A percentile compares a stretch with the other conserved stretches of the same genome.
Evolutionary conservation across 2,329 filamentous ascomycete genomes (phyloP).

Genomic region (Fusarium equiseti): DNA sequence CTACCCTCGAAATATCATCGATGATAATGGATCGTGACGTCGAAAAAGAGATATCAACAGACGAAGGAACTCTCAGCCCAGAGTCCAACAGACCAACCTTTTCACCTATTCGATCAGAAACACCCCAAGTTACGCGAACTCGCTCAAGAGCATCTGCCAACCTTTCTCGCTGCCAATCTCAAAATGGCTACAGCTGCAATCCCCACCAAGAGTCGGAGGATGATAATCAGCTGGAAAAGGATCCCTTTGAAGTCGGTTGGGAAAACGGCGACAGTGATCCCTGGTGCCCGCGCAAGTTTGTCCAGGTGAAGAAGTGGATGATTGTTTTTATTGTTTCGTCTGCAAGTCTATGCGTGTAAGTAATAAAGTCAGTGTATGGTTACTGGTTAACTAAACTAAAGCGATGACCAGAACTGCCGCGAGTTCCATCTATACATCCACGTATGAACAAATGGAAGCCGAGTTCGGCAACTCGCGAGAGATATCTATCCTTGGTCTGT

Average conservation of each 20-base stretch:
- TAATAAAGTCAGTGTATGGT: neutral
- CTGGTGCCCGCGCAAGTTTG: conserved; percentile 78
- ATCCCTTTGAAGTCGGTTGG: conserved; percentile 78
- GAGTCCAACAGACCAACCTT: conserved; percentile 13
- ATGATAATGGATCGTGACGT: conserved; percentile 42
- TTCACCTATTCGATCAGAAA: conserved; percentile 24
- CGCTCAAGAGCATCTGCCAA: conserved; percentile 21
- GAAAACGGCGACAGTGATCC: conserved; percentile 79
- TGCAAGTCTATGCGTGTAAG: conserved; percentile 86
- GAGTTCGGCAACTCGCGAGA: conserved; percentile 80
- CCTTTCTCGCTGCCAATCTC: conserved; percentile 52
- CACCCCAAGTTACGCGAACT: conserved; percentile 10
- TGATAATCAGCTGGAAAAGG: conserved; percentile 48
- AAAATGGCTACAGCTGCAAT: conserved; percentile 60
- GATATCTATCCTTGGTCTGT: conserved; percentile 83
- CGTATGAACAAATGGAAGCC: conserved; percentile 79
- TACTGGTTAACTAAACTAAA: neutral
- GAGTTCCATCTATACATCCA: conserved; percentile 89
- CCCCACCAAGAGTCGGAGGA: conserved; percentile 16
- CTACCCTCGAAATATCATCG: neutral
- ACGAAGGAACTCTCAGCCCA: conserved; percentile 11
- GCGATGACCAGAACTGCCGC: conserved; percentile 74
- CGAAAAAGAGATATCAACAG: conserved; percentile 45
- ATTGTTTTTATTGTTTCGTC: conserved; percentile 80
- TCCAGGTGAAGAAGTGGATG: conserved; percentile 77